Percentiles rank a stretch among this genome's conserved stretches.
Evolutionary conservation across 257 asterid genomes (phyloP).

Genomic region (Sherardia arvensis): DNA sequence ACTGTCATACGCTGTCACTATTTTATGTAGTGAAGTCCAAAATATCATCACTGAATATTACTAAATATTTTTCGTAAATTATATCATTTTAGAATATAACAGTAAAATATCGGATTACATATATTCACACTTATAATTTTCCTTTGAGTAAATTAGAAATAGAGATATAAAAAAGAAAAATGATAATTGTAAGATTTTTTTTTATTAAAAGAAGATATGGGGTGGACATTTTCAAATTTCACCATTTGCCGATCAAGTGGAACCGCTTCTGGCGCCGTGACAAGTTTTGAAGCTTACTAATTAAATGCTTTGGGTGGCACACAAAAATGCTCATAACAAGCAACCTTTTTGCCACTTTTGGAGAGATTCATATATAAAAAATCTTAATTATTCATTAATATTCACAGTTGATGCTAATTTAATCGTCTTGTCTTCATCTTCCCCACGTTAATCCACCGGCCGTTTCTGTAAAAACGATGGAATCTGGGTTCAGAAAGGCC

Average conservation of each 20-base stretch:
- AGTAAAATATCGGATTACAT: too few relatives aligned
- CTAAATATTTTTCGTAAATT: too few relatives aligned
- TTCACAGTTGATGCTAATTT: not conserved
- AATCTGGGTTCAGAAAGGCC: not conserved
- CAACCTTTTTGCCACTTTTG: not conserved
- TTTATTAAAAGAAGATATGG: not conserved
- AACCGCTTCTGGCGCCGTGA: not conserved
- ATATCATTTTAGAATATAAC: too few relatives aligned
- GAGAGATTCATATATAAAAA: not conserved
- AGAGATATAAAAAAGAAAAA: too few relatives aligned
- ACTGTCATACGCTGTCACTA: too few relatives aligned
- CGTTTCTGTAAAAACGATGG: not conserved
- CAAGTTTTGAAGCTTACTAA: not conserved
- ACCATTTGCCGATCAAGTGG: not conserved
- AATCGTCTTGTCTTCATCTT: not conserved
- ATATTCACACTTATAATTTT: too few relatives aligned
- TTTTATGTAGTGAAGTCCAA: too few relatives aligned
- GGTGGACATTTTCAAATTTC: not conserved
- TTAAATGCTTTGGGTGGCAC: too few relatives aligned
- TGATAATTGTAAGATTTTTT: too few relatives aligned
- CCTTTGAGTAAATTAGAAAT: too few relatives aligned
- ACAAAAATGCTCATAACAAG: not conserved
- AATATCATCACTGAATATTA: too few relatives aligned
- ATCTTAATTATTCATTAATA: too few relatives aligned
- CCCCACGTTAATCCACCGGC: not conserved